Base-by-base conservation (phyloP, 768 basidiomycete species). In the Rhodotorula graminis region DNA sequence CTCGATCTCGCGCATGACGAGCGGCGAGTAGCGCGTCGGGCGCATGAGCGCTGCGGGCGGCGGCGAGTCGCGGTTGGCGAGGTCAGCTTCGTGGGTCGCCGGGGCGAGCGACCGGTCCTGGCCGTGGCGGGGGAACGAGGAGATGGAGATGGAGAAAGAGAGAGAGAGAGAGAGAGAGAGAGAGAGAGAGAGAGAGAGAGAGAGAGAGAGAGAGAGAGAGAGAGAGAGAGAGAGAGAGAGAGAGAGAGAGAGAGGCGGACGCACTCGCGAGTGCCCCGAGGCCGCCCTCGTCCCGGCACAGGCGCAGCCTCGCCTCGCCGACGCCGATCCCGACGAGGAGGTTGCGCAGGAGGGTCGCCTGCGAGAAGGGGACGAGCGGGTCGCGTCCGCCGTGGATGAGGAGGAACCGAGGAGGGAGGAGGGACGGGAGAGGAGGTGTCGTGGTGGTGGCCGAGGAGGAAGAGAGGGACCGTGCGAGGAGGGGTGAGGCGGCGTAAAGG, bases 371-470 rank as follows among this genome's bases (percentile, higher is more conserved):
- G 19, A 64, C 57, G 14, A 47, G 8, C 11, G 3, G n/a, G 50
- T 74, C 73, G 12, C 27, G n/a, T 3, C 73, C 73, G 27, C 73
- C 73, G 50, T 70, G 69, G 27, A 74, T 56, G 61, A 70, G 15
- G 56, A 74, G 65, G 52, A 64, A 33, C 5, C 50, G 52, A 19
- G 62, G 23, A 0, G 73, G 69, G n/a, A 74, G 65, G 27, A 42
- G 47, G 27, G 57, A 19, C 9, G 37, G 18, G 42, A 37, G 37
- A 37, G 37, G 37, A 37, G 37, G 37, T 37, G 37, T 9, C 9
- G 37, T 9, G 37, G 37, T 9, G 37, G 37, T 9, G 37, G 5
- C 9, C 37, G 33, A 70, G 61, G 27, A 42, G 47, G 27, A 31
- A n/a, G 50, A 11, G 6, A 12, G 23, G 23, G 50, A 7, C 15